Evolutionary conservation across 176 grass and related monocot species (phyloP), one percentile per base, ranked within the genome.

Genomic region (Zizania latifolia): DNA sequence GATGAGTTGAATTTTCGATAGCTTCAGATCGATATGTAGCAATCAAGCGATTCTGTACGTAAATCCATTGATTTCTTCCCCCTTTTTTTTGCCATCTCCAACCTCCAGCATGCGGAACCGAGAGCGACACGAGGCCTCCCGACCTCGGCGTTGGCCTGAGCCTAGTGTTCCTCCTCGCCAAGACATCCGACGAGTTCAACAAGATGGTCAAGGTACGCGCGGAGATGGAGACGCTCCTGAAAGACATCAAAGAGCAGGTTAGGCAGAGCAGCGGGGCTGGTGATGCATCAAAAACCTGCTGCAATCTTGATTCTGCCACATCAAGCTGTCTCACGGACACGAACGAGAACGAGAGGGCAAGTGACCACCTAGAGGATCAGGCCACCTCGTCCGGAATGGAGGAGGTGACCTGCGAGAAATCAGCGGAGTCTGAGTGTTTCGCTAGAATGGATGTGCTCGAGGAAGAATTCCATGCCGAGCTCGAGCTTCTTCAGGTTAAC

Each of bases 141-240:
- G 87, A 70, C 53, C 79, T 92, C 0, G 53, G 83, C 11, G 38
- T 83, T 2, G 86, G 90, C 2, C 2, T 89, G 29, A 78, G 90
- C 54, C 75, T 92, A 2, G 41, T 86, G 40, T 86, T 86, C 76
- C 83, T 92, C 0, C 79, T 92, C 1, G 78, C 86, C 29, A 89
- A 85, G 90, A 86, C 83, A 4, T 82, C 86, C 3, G 72, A 74
- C 62, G 90, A 92, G 38, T 86, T 92, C 70, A 83, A 73, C 55
- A 92, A 77, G 82, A 92, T 92, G 90, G 75, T 62, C 6, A 75
- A 82, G 67, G 53, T 92, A 58, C 79, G 86, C 2, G 10, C 79
- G 8, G 74, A 92, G 65, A 89, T 92, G 90, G 86, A 92, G 79
- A 53, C 72, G 59, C 70, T 92, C 6, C 54, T 92, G 8, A 58